Conservation (phyloP, 805 yeast genomes). For the Barnettozyma wickerhamii region DNA sequence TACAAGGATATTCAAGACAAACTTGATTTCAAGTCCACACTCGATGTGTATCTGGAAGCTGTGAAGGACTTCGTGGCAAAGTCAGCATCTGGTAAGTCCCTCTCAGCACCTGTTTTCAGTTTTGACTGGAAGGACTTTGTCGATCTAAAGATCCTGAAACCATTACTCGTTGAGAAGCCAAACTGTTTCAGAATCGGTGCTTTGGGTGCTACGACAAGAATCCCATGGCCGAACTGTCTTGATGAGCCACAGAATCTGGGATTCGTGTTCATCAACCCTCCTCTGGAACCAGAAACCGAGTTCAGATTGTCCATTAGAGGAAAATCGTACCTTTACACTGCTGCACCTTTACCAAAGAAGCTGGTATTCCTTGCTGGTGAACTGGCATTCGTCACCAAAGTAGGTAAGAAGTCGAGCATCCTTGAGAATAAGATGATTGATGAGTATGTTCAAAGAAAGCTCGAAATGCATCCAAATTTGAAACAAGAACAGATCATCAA, state of each 20-base stretch:
- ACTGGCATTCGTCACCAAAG: conserved; percentile 34
- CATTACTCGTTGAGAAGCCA: conserved; percentile 35
- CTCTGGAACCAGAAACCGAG: conserved; percentile 31
- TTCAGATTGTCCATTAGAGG: conserved; percentile 35
- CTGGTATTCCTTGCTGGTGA: conserved; percentile 39
- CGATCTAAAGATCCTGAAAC: conserved; percentile 40
- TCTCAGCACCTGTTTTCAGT: conserved; percentile 30
- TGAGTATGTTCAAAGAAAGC: conserved; percentile 29
- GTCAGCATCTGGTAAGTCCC: conserved; percentile 20
- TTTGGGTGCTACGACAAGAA: conserved; percentile 34
- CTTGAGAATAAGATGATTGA: conserved; percentile 32
- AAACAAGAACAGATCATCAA: conserved; percentile 28
- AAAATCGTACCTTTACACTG: conserved; percentile 38
- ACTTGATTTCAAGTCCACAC: conserved; percentile 32
- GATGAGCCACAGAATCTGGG: conserved; percentile 30
- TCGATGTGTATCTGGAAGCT: conserved; percentile 30
- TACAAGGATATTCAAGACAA: conserved; percentile 32
- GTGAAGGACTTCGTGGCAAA: conserved; percentile 28
- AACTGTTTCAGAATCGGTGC: conserved; percentile 43
- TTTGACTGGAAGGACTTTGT: conserved; percentile 58
- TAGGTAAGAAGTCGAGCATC: conserved; percentile 28
- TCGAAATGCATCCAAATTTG: conserved; percentile 16
- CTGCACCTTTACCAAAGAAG: conserved; percentile 41
- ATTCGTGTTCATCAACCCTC: conserved; percentile 25
- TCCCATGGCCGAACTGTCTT: conserved; percentile 38